Evolutionary conservation across 192 early-diverging fungal genomes (phyloP).

Genomic region (Coemansia umbellata): DNA sequence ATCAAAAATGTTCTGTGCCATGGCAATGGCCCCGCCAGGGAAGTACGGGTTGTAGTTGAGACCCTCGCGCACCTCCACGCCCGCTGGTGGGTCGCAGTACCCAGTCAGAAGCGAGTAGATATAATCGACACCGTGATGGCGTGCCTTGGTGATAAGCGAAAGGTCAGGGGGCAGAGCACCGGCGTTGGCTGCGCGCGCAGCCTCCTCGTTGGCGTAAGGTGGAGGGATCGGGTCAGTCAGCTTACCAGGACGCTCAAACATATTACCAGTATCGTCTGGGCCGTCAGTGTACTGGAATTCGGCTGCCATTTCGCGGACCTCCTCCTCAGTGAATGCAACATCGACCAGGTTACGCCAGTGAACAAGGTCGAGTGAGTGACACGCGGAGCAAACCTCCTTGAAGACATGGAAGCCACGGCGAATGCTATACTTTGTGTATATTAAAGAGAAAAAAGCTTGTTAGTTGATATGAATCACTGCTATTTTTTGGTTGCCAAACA

Average conservation of each 20-base stretch:
- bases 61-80: slow-evolving; percentile 89
- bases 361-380: slow-evolving; percentile 93
- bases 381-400: slow-evolving; percentile 95
- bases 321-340: slow-evolving; percentile 88
- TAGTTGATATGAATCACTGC: no score
- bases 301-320: slow-evolving; percentile 90
- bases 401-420: slow-evolving; percentile 99
- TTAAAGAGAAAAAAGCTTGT: not conserved
- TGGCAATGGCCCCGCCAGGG: slow-evolving; percentile 95
- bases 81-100: slow-evolving; percentile 91
- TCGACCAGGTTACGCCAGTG: slow-evolving; percentile 95
- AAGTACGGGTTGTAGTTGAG: slow-evolving; percentile 99
- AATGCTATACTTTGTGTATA: slow-evolving; percentile 55
- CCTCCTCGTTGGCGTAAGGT: slow-evolving; percentile 96
- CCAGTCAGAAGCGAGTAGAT: slow-evolving; percentile 93
- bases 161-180: slow-evolving; percentile 95
- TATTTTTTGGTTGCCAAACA: no score
- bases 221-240: slow-evolving; percentile 84
- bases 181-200: slow-evolving; percentile 91
- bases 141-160: slow-evolving; percentile 89
- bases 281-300: slow-evolving; percentile 91
- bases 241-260: slow-evolving; percentile 94
- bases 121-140: slow-evolving; percentile 94
- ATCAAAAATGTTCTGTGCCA: slow-evolving; percentile 93
- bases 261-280: slow-evolving; percentile 85